Conservation (phyloP, 176 grass and related monocot species). For the Avena eriantha region DNA sequence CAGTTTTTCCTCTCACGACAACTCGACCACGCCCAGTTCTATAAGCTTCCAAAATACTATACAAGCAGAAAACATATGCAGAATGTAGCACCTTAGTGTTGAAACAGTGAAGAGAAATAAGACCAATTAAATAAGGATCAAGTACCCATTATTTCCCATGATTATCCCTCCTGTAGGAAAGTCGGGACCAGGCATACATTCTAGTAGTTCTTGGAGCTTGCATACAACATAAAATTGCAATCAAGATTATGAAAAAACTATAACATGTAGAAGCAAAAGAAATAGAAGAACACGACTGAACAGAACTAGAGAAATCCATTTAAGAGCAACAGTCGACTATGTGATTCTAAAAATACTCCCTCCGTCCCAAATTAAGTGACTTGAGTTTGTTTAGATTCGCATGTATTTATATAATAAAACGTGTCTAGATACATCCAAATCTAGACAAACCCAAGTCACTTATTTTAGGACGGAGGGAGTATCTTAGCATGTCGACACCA, state of each 20-base stretch:
- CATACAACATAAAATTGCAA: constrained; percentile 35
- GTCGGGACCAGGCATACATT: constrained; percentile 96
- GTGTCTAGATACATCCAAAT: too few species aligned
- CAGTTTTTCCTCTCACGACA: constrained; percentile 90
- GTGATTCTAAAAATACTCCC: neutral
- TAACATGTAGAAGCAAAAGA: constrained; percentile 19
- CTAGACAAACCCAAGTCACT: too few species aligned
- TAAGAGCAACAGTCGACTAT: constrained; percentile 11
- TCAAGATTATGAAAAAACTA: constrained; percentile 31
- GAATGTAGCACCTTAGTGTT: constrained; percentile 29
- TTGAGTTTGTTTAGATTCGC: too few species aligned
- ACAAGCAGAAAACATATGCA: constrained; percentile 34
- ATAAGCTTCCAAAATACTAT: constrained; percentile 95
- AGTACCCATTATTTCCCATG: constrained; percentile 82
- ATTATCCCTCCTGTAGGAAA: constrained; percentile 97
- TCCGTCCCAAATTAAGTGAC: too few species aligned
- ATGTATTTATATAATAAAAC: too few species aligned
- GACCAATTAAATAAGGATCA: constrained; percentile 24
- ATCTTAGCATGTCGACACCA: constrained; percentile 12
- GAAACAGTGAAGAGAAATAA: constrained; percentile 35
- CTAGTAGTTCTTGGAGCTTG: constrained; percentile 94
- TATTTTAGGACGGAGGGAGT: too few species aligned
- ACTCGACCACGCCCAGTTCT: constrained; percentile 78
- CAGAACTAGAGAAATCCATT: constrained; percentile 25
- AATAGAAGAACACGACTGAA: constrained; percentile 16